Conservation (phyloP, 2,329 filamentous ascomycete species). For the Sporothrix dimorphospora region DNA sequence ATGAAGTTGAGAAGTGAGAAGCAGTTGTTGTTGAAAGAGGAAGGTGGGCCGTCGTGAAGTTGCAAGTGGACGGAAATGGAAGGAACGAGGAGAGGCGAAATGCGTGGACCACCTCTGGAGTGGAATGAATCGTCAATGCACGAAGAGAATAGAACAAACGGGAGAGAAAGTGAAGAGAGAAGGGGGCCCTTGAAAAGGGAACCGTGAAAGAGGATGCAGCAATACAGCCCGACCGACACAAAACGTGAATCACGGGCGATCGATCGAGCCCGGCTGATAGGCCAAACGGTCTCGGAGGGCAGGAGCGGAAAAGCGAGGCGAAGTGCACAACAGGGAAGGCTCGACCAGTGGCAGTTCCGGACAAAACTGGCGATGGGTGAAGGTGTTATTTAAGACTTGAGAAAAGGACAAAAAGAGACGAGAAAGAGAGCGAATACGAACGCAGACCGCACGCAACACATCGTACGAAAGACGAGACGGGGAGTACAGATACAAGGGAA, state of each 20-base stretch:
- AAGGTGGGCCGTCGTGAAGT: not conserved
- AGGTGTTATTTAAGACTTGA: not conserved
- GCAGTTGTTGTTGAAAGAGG: not conserved
- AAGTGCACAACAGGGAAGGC: constrained; percentile 1
- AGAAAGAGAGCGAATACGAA: not conserved
- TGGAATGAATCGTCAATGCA: not conserved
- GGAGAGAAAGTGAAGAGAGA: not conserved
- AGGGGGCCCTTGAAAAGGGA: not conserved
- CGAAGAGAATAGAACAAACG: not conserved
- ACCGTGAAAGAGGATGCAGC: not conserved
- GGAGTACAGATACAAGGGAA: not conserved
- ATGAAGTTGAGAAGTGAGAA: not conserved
- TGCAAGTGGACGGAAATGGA: not conserved
- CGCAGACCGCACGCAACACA: not conserved
- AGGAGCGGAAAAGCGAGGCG: constrained; percentile 4
- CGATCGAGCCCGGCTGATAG: constrained; percentile 1
- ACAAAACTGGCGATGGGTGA: not conserved
- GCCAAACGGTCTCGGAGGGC: not conserved
- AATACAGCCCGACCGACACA: not conserved
- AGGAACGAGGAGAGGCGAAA: constrained; percentile 5
- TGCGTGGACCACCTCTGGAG: not conserved
- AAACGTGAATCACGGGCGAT: constrained; percentile 18
- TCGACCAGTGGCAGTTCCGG: constrained; percentile 13
- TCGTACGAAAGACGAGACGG: constrained; percentile 12
- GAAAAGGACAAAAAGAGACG: not conserved